Conservation (phyloP, 2,329 filamentous ascomycete species). For the Camptophora hylomeconis region DNA sequence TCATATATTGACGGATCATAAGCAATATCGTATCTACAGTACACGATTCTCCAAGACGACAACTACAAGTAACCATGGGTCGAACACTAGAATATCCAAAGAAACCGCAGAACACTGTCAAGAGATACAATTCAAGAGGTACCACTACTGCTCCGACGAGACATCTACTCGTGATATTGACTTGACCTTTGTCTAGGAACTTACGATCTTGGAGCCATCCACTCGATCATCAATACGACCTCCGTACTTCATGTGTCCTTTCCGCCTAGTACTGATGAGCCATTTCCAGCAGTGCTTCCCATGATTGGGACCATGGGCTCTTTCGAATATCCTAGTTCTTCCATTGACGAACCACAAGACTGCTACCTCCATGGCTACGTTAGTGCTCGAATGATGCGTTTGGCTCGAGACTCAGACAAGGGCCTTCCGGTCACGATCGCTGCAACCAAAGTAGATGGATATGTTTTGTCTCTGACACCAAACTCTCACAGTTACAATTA, state of each 20-base stretch:
- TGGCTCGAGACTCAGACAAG: constrained; percentile 34
- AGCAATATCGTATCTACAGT: no score
- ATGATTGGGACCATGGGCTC: constrained; percentile 79
- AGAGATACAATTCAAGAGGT: constrained; percentile 54
- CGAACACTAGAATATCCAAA: constrained; percentile 45
- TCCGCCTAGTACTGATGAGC: constrained; percentile 43
- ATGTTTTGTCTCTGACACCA: constrained; percentile 67
- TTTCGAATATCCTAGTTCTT: constrained; percentile 49
- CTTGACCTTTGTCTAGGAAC: constrained; percentile 34
- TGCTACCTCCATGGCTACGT: constrained; percentile 80
- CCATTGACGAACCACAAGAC: constrained; percentile 52
- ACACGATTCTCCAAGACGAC: no score
- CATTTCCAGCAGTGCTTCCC: constrained; percentile 65
- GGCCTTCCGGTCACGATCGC: constrained; percentile 61
- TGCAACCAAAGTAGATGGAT: constrained; percentile 63
- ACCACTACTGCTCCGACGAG: constrained; percentile 12
- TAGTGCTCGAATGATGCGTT: constrained; percentile 61
- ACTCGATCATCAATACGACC: constrained; percentile 61
- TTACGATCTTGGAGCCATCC: constrained; percentile 62
- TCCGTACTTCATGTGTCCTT: constrained; percentile 72
- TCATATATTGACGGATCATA: no score
- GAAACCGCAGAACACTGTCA: constrained; percentile 50
- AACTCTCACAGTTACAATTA: constrained; percentile 81
- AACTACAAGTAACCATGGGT: constrained; percentile 27
- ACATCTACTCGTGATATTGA: constrained; percentile 2